Evolutionary conservation across 2,329 filamentous ascomycete species (phyloP), one percentile per base, ranked within the genome.

Genomic region (Lachnellula cervina): DNA sequence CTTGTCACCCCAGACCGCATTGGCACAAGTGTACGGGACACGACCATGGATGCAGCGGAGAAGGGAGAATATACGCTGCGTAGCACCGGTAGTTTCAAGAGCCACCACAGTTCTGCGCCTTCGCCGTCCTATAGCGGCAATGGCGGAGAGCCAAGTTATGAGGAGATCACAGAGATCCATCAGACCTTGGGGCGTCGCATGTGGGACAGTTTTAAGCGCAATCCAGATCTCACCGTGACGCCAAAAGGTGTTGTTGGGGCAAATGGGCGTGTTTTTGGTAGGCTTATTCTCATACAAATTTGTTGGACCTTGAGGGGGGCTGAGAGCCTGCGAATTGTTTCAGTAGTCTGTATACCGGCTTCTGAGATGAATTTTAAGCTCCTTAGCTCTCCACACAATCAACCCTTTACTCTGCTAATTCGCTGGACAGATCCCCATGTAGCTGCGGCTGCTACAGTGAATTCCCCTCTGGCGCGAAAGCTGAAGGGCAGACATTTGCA

Each of bases 401-500:
- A 28, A 28, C 25, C 7, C 7, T 28, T 28, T 32, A 32, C 9
- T 32, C 4, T 32, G 28, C 28, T 32, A 32, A 32, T 13, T 13
- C 28, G 8, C 28, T 32, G 28, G 28, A 32, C 9, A 32, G 78
- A 89, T 68, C 74, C 90, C 62, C 86, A 91, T 68, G 70, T 70
- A 52, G 82, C 82, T 0, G 80, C 79, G 1, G 71, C 74, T 16
- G 78, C 78, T 44, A 92, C 90, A 1, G 88, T 89, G 4, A 80
- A 86, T 61, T 87, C 89, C 46, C 84, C 87, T 7, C 78, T 97
- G 50, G 83, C 88, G 50, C 80, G 91, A 66, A 86, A 84, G 70
- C 74, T 96, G 63, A 94, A 95, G 73, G 84, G 86, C 19, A 80
- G 91, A 48, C 93, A 97, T 76, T 70, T 97, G 69, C 92, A 97